These are phyloP conservation scores for Zymoseptoria ardabiliae DNA, from an alignment of 2,329 filamentous ascomycete genomes.

Conservation along the genomic window DNA sequence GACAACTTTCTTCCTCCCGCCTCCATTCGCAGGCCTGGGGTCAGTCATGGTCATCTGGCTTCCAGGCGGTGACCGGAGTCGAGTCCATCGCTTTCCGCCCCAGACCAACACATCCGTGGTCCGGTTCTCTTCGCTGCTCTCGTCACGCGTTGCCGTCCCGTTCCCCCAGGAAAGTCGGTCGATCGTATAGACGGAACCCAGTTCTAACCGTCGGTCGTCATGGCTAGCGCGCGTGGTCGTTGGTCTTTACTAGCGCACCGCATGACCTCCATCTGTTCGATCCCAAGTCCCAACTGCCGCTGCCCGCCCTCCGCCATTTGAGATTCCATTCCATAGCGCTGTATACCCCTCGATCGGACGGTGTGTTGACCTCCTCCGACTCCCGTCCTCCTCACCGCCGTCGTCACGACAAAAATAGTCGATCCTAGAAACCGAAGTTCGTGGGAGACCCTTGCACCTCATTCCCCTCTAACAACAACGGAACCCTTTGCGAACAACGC, in stretches of 20 bases:
- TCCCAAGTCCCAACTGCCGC: background rate
- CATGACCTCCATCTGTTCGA: background rate
- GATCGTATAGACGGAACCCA: background rate
- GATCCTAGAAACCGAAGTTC: background rate
- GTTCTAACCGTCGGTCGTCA: too few species aligned
- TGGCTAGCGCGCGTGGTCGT: background rate
- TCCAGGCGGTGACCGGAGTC: background rate
- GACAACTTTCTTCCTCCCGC: background rate
- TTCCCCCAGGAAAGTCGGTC: background rate
- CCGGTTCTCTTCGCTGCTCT: too few species aligned
- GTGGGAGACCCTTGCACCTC: background rate
- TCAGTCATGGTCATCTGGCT: background rate
- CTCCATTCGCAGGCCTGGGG: background rate
- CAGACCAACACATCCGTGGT: background rate
- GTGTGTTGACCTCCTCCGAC: background rate
- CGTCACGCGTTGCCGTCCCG: too few species aligned
- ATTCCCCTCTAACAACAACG: background rate
- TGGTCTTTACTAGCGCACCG: background rate
- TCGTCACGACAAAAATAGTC: background rate
- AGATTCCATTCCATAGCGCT: background rate
- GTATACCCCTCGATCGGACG: background rate
- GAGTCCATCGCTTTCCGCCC: background rate
- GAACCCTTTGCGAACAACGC: background rate
- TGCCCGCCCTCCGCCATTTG: background rate
- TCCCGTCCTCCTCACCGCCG: background rate